These are phyloP conservation scores for Pugionium cornutum DNA, from an alignment of 345 rosid species.

Conservation along the genomic window DNA sequence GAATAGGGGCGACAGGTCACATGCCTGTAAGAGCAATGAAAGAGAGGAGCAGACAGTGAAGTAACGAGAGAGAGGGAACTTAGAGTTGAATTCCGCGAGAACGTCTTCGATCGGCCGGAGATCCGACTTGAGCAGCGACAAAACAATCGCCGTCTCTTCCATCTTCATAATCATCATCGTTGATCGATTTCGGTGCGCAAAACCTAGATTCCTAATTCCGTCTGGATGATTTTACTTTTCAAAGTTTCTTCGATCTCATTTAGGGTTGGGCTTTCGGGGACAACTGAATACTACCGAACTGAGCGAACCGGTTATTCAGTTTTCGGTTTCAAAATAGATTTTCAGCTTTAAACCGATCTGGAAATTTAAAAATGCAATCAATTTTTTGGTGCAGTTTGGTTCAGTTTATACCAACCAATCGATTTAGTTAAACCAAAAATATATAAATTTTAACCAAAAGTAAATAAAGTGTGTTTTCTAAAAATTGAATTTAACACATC, in stretches of 20 bases:
- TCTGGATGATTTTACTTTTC: not conserved
- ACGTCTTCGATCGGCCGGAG: conserved; percentile 55
- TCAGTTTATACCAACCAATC: no score
- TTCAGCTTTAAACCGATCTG: no score
- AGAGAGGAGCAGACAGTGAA: conserved; percentile 63
- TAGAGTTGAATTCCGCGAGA: conserved; percentile 58
- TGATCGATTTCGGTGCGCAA: conserved; percentile 32
- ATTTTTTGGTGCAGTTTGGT: no score
- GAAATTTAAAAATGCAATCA: no score
- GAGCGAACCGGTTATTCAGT: no score
- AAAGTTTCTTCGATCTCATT: not conserved
- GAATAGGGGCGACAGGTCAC: not conserved
- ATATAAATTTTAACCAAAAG: no score
- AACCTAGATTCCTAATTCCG: conserved; percentile 31
- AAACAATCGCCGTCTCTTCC: conserved; percentile 55
- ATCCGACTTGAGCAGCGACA: conserved; percentile 55
- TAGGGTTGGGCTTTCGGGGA: no score
- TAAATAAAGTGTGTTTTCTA: no score
- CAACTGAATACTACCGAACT: no score
- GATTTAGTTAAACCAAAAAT: no score
- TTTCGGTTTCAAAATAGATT: no score
- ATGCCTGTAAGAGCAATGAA: conserved; percentile 58
- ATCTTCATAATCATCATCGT: conserved; percentile 41
- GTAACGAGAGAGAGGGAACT: conserved; percentile 45
- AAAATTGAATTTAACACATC: no score